Percentiles rank a stretch among this genome's conserved stretches.
These are phyloP conservation scores for Fusarium agapanthi DNA, from an alignment of 2,329 filamentous ascomycete species.

Conservation along the genomic window DNA sequence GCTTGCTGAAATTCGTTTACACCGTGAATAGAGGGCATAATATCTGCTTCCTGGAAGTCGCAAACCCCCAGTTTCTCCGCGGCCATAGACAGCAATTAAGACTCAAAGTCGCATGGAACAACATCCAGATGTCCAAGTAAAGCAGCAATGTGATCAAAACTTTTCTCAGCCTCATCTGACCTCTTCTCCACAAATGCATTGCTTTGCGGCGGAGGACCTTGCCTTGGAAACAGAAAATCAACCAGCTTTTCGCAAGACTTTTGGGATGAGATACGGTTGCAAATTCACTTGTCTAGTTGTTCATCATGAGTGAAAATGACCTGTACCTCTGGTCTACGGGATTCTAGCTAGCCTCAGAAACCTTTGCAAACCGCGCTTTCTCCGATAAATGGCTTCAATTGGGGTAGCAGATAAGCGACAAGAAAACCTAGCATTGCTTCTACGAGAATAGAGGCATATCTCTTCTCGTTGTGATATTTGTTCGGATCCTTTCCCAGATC, in stretches of 20 bases:
- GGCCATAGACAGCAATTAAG: neutral
- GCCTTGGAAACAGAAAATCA: rapidly evolving
- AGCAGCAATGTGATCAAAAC: rapidly evolving
- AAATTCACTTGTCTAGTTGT: rapidly evolving
- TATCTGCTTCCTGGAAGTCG: neutral
- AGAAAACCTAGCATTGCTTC: neutral
- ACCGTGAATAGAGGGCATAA: rapidly evolving
- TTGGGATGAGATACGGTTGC: neutral
- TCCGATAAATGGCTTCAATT: neutral
- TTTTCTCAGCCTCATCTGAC: rapidly evolving
- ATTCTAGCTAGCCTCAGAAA: rapidly evolving
- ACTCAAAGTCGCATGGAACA: neutral
- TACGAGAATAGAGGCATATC: neutral
- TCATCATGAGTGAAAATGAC: neutral
- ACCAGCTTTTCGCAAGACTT: neutral
- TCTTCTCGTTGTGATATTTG: too few relatives aligned
- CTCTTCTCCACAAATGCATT: rapidly evolving
- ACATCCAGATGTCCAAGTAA: rapidly evolving
- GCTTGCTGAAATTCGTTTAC: rapidly evolving
- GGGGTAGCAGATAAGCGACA: neutral
- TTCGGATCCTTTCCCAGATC: too few relatives aligned
- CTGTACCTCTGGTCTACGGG: neutral
- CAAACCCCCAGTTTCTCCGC: rapidly evolving
- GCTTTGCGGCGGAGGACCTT: neutral
- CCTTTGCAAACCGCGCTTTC: rapidly evolving